Evolutionary conservation across 2,329 filamentous ascomycete species (phyloP).

Genomic region (Atkinsonella texensis): DNA sequence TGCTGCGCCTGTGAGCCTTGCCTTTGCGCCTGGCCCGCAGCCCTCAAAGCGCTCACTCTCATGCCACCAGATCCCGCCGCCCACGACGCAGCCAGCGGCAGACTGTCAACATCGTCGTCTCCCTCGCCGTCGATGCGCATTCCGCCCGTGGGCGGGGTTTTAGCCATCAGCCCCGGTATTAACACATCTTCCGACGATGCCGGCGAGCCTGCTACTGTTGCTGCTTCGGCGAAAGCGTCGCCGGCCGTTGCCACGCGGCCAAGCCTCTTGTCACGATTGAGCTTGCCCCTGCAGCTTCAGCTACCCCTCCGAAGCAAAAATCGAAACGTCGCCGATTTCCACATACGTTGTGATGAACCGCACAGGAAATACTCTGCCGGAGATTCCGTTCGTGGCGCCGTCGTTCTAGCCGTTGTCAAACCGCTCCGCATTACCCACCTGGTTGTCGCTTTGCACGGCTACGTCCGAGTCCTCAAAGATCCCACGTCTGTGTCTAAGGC

Average conservation of each 20-base stretch:
- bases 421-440: conserved; percentile 69
- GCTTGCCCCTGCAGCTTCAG: conserved; percentile 30
- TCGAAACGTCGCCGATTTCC: conserved; percentile 65
- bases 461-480: conserved; percentile 67
- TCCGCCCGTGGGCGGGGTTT: not conserved
- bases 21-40: conserved; percentile 7
- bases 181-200: conserved; percentile 11
- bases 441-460: conserved; percentile 66
- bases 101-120: conserved; percentile 12
- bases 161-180: not conserved
- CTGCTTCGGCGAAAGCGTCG: conserved; percentile 4
- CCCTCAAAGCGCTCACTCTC: conserved; percentile 10
- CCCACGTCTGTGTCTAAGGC: conserved; percentile 44
- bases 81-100: conserved; percentile 10
- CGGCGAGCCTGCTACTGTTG: conserved; percentile 20
- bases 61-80: conserved; percentile 11
- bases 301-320: conserved; percentile 38
- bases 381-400: conserved; percentile 60
- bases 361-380: conserved; percentile 66
- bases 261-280: conserved; percentile 39
- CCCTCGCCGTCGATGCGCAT: conserved; percentile 7
- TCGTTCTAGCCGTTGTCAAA: conserved; percentile 61
- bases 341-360: conserved; percentile 64
- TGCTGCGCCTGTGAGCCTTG: conserved; percentile 5
- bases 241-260: conserved; percentile 16